Percentiles rank a stretch among this genome's conserved stretches.
Conservation (phyloP, 73 alveolate species). For the Tetrahymena elliotti region DNA sequence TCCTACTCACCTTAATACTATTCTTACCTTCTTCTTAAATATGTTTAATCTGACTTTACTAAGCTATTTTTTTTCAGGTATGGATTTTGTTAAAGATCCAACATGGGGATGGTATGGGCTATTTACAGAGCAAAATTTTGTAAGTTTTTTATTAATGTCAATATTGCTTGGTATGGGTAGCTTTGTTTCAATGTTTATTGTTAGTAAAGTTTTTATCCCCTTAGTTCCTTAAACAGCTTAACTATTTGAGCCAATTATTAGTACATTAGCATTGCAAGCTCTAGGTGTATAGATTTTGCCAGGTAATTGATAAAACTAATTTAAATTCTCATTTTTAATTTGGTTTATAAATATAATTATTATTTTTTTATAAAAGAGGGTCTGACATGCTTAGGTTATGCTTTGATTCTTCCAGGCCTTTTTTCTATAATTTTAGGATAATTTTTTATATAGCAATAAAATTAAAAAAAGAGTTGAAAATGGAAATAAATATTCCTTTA, state of each 20-base stretch:
- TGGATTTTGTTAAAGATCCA: conserved; percentile 4
- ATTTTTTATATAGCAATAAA: background rate
- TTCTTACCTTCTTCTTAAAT: background rate
- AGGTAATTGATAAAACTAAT: background rate
- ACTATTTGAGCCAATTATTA: conserved; percentile 21
- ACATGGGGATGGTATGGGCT: conserved; percentile 39
- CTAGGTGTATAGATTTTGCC: background rate
- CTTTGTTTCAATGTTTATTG: background rate
- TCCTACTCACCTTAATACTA: conserved; percentile 8
- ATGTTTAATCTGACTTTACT: conserved; percentile 4
- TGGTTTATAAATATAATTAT: no score
- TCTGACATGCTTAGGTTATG: background rate
- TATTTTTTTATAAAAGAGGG: background rate
- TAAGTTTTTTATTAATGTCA: conserved; percentile 5
- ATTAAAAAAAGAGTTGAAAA: background rate
- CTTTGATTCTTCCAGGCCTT: background rate
- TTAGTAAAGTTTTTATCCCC: conserved; percentile 21
- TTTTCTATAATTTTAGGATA: background rate
- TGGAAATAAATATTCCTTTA: background rate
- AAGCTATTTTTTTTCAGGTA: conserved; percentile 10
- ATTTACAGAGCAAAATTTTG: conserved; percentile 3
- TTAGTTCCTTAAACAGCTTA: conserved; percentile 24
- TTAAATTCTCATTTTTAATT: no score
- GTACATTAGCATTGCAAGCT: background rate
- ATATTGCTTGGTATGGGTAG: conserved; percentile 15